A percentile compares a stretch with the other conserved stretches of the same genome.
Evolutionary conservation across 2,329 filamentous ascomycete genomes (phyloP).

Genomic region (Penicillium sp.): DNA sequence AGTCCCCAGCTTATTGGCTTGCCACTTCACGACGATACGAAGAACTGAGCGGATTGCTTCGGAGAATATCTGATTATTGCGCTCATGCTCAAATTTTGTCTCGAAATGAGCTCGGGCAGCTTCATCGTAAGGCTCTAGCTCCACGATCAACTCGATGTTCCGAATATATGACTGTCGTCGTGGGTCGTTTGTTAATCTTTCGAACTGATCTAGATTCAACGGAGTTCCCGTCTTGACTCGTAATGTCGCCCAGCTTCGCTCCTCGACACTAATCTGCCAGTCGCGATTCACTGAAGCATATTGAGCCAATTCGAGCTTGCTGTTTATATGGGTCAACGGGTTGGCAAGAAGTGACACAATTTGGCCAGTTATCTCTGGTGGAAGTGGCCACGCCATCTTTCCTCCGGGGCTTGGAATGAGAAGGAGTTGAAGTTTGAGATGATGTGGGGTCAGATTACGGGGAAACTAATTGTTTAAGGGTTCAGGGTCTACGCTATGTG

Average conservation of each 20-base stretch:
- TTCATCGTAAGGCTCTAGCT: conserved; percentile 6
- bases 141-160: conserved; percentile 7
- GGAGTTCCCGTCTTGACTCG: conserved; percentile 4
- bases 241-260: conserved; percentile 4
- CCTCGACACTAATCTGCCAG: conserved; percentile 2
- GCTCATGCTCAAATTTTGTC: conserved; percentile 8
- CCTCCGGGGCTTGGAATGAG: background rate
- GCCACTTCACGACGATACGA: background rate
- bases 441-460: background rate
- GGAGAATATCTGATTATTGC: conserved; percentile 5
- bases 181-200: background rate
- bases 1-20: background rate
- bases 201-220: background rate
- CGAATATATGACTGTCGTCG: conserved; percentile 3
- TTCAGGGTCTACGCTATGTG: background rate
- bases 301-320: conserved; percentile 7
- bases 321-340: conserved; percentile 5
- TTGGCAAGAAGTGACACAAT: conserved; percentile 5
- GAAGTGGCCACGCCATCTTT: conserved; percentile 4
- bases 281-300: conserved; percentile 10
- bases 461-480: too few relatives aligned
- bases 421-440: background rate
- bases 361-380: conserved; percentile 6
- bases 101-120: conserved; percentile 7
- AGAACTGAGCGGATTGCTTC: conserved; percentile 5